phyloP scores from a whole-genome alignment of 202 grass and related monocot genomes.

The Alloteropsis angusta region DNA sequence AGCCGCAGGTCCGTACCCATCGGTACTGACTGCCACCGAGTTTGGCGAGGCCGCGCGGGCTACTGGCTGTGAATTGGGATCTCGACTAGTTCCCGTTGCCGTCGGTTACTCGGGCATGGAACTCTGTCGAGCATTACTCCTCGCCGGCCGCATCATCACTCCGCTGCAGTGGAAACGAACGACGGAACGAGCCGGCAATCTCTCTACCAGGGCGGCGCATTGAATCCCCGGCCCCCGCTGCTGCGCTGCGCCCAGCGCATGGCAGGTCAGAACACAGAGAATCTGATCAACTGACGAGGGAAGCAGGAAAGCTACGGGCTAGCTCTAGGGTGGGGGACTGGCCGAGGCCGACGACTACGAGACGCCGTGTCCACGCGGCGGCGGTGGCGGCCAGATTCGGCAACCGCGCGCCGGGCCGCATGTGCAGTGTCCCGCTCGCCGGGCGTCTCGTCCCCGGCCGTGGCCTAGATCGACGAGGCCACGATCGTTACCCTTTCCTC shows the following conservation, averaged over 20 bases:
- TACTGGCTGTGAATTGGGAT: neutral
- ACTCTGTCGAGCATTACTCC: neutral
- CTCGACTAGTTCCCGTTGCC: neutral
- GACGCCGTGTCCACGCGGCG: neutral
- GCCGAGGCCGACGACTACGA: too few relatives aligned
- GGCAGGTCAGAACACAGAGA: neutral
- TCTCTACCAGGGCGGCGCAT: conserved; percentile 34
- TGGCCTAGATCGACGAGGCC: neutral
- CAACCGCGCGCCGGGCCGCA: neutral
- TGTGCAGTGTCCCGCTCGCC: neutral
- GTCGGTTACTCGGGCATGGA: neutral
- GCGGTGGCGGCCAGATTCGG: neutral
- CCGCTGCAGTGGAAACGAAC: neutral
- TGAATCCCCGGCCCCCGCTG: neutral
- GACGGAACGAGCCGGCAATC: neutral
- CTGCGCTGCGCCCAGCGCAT: neutral
- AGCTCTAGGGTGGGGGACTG: neutral
- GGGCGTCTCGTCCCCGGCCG: neutral
- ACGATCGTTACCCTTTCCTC: neutral
- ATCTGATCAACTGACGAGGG: neutral
- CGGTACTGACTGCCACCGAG: neutral
- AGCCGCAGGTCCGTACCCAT: neutral
- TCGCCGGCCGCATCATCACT: neutral
- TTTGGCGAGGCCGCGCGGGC: neutral
- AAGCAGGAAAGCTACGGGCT: neutral